Evolutionary conservation across 257 asterid genomes (phyloP).

Genomic region (Petunia secreta): DNA sequence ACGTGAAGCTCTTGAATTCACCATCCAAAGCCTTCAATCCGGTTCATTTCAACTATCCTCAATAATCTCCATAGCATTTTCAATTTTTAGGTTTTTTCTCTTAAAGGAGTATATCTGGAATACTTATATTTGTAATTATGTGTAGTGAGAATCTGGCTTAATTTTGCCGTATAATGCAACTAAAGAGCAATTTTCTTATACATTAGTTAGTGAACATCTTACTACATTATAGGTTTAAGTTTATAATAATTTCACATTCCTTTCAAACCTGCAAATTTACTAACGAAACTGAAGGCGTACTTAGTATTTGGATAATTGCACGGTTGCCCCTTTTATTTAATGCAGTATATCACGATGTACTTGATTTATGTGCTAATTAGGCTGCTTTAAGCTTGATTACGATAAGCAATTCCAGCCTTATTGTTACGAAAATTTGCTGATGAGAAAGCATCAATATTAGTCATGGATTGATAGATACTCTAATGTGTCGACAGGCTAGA

Average conservation of each 20-base stretch:
- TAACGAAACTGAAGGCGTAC: background rate
- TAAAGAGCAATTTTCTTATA: background rate
- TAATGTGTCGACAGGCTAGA: background rate
- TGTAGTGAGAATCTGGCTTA: background rate
- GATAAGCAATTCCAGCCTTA: background rate
- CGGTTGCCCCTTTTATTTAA: background rate
- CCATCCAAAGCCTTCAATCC: slow-evolving; percentile 36
- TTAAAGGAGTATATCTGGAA: background rate
- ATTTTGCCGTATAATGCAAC: background rate
- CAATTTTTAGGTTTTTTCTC: background rate
- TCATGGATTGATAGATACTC: background rate
- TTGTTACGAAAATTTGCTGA: background rate
- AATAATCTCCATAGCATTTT: background rate
- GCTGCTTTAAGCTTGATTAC: background rate
- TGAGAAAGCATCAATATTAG: background rate
- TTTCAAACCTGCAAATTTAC: background rate
- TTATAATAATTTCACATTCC: background rate
- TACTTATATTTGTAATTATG: background rate
- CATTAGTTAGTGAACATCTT: background rate
- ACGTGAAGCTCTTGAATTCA: slow-evolving; percentile 39
- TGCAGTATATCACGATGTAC: background rate
- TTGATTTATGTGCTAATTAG: background rate
- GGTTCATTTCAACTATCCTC: slow-evolving; percentile 26
- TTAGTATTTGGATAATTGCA: background rate
- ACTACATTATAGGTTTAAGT: background rate